A percentile compares a stretch with the other conserved stretches of the same genome.
phyloP scores from a whole-genome alignment of 495 filamentous ascomycete genomes.

The Xylaria acuta region DNA sequence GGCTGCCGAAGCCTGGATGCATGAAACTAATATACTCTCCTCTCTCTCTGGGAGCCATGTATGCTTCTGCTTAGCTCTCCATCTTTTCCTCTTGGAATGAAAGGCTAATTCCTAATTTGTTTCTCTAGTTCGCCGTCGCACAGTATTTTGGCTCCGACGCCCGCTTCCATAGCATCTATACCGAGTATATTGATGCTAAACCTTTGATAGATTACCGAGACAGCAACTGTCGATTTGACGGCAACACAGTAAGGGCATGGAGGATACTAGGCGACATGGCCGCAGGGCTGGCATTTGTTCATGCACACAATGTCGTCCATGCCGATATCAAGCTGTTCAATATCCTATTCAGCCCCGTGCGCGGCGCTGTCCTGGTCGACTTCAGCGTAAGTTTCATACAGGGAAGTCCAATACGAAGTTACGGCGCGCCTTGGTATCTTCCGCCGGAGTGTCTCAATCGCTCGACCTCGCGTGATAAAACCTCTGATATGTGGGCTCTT shows the following conservation, averaged over 20 bases:
- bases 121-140: background rate
- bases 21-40: constrained; percentile 8
- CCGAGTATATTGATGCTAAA: constrained; percentile 5
- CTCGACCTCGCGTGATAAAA: background rate
- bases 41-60: constrained; percentile 7
- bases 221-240: background rate
- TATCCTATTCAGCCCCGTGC: constrained; percentile 15
- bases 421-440: constrained; percentile 17
- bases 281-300: background rate
- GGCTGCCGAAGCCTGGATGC: constrained; percentile 11
- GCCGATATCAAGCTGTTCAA: constrained; percentile 4
- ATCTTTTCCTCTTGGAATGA: background rate
- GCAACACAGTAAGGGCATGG: constrained; percentile 1
- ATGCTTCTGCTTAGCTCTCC: background rate
- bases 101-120: background rate
- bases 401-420: background rate
- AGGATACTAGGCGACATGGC: constrained; percentile 17
- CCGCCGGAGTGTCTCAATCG: background rate
- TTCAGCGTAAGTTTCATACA: background rate
- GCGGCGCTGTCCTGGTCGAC: constrained; percentile 3
- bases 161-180: constrained; percentile 19
- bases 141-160: constrained; percentile 12
- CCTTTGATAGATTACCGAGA: background rate
- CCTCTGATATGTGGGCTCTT: constrained; percentile 21
- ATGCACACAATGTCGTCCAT: background rate